phyloP scores from a whole-genome alignment of 495 filamentous ascomycete species.

The Podospora comata region DNA sequence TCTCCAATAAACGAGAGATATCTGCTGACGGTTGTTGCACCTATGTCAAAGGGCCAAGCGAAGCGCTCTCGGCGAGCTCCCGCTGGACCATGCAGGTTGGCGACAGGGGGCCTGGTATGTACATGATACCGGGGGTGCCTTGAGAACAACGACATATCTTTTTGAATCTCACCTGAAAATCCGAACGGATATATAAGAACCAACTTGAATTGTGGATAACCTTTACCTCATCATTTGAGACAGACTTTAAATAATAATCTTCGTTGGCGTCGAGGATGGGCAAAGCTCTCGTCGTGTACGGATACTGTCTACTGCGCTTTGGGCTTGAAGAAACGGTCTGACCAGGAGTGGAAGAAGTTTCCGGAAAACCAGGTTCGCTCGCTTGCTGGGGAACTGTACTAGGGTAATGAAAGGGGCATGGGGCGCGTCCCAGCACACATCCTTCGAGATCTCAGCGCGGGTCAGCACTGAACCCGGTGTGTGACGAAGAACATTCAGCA shows the following conservation, averaged over 20 bases:
- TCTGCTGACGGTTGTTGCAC: too few species aligned
- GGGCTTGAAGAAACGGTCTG: constrained; percentile 4
- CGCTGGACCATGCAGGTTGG: too few species aligned
- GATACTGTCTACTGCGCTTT: not conserved
- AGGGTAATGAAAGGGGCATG: constrained; percentile 24
- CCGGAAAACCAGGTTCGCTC: constrained; percentile 24
- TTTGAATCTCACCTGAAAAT: too few species aligned
- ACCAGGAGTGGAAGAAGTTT: constrained; percentile 26
- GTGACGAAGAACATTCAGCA: constrained; percentile 16
- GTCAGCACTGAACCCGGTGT: constrained; percentile 22
- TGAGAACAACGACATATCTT: too few species aligned
- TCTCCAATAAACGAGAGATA: too few species aligned
- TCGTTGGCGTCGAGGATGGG: too few species aligned
- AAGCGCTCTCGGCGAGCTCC: too few species aligned
- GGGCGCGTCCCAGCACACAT: constrained; percentile 11
- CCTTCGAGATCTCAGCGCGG: constrained; percentile 12
- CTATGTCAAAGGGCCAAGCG: too few species aligned
- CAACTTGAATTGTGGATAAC: too few species aligned
- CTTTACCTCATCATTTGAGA: not conserved
- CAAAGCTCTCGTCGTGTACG: not conserved
- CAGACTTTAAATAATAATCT: not conserved
- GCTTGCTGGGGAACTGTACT: constrained; percentile 7
- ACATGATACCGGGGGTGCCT: too few species aligned
- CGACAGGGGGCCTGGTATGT: too few species aligned
- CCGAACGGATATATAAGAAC: too few species aligned